phyloP scores from a whole-genome alignment of 768 basidiomycete species.

The Tricholoma terreum region DNA sequence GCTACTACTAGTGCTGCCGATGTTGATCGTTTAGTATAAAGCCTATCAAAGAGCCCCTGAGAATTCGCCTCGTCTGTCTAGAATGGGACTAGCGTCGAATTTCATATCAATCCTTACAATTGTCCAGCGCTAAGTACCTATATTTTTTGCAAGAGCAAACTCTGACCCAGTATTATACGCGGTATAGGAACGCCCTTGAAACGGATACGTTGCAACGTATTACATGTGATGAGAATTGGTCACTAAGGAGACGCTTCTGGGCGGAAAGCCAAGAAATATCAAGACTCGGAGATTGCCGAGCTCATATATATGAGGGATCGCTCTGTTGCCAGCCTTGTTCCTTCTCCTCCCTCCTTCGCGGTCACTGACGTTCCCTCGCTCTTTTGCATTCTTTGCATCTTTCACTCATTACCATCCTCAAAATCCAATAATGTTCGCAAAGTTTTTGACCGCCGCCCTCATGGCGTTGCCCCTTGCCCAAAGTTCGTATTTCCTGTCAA shows the following conservation, averaged over 20 bases:
- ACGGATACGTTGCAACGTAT: too few species aligned
- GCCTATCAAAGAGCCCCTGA: neutral
- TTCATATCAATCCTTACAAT: too few species aligned
- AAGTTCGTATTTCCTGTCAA: constrained; percentile 27
- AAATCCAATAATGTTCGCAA: constrained; percentile 14
- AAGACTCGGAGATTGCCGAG: constrained; percentile 14
- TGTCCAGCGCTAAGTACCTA: too few species aligned
- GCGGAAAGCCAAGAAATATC: neutral
- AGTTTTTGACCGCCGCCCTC: constrained; percentile 35
- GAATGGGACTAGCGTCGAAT: too few species aligned
- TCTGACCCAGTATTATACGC: too few species aligned
- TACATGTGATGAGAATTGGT: too few species aligned
- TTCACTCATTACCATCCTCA: constrained; percentile 16
- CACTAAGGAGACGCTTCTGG: constrained; percentile 12
- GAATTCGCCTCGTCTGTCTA: too few species aligned
- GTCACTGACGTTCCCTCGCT: constrained; percentile 15
- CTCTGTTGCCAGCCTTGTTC: neutral
- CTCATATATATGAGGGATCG: constrained; percentile 9
- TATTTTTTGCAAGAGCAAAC: too few species aligned
- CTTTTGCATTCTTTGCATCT: constrained; percentile 19
- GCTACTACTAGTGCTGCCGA: too few species aligned
- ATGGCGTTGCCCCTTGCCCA: constrained; percentile 46
- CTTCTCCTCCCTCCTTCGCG: constrained; percentile 4
- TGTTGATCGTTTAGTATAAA: too few species aligned
- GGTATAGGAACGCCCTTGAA: too few species aligned